phyloP scores from a whole-genome alignment of 2,329 filamentous ascomycete species.

The Aureobasidium sp. region DNA sequence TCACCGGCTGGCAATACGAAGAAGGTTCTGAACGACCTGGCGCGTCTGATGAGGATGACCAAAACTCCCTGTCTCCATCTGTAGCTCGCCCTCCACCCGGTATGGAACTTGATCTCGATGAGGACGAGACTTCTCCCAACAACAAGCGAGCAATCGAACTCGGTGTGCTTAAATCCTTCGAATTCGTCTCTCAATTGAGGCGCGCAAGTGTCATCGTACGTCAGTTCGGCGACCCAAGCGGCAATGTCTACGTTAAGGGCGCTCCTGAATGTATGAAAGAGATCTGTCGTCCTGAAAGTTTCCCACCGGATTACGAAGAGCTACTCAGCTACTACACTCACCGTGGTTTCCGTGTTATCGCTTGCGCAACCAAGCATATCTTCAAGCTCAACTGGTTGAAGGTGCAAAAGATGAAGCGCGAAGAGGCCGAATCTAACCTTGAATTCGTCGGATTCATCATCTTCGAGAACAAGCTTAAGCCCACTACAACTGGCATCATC shows the following conservation, averaged over 20 bases:
- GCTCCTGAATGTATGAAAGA: conserved; percentile 94
- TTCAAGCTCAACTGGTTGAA: conserved; percentile 88
- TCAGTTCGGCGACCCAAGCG: conserved; percentile 76
- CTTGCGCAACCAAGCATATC: conserved; percentile 83
- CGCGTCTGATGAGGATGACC: conserved; percentile 65
- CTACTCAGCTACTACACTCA: conserved; percentile 87
- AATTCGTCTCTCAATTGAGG: conserved; percentile 88
- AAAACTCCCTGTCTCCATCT: conserved; percentile 72
- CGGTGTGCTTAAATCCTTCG: conserved; percentile 83
- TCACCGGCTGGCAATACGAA: conserved; percentile 86
- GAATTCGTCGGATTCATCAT: conserved; percentile 95
- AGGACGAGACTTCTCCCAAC: conserved; percentile 37
- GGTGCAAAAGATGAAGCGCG: conserved; percentile 84
- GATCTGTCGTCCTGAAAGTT: conserved; percentile 77
- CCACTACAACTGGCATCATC: conserved; percentile 72
- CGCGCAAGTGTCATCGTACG: conserved; percentile 89
- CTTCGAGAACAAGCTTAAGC: conserved; percentile 97
- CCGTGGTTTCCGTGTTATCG: conserved; percentile 92
- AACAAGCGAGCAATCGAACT: conserved; percentile 62
- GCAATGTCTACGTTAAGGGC: conserved; percentile 88
- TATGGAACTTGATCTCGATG: conserved; percentile 51
- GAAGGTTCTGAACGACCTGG: conserved; percentile 65
- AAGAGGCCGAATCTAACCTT: conserved; percentile 74
- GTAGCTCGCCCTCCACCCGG: conserved; percentile 71
- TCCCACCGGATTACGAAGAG: conserved; percentile 85